A percentile compares a stretch with the other conserved stretches of the same genome.
Conservation (phyloP, 306 rosid species). For the Malus orientalis region DNA sequence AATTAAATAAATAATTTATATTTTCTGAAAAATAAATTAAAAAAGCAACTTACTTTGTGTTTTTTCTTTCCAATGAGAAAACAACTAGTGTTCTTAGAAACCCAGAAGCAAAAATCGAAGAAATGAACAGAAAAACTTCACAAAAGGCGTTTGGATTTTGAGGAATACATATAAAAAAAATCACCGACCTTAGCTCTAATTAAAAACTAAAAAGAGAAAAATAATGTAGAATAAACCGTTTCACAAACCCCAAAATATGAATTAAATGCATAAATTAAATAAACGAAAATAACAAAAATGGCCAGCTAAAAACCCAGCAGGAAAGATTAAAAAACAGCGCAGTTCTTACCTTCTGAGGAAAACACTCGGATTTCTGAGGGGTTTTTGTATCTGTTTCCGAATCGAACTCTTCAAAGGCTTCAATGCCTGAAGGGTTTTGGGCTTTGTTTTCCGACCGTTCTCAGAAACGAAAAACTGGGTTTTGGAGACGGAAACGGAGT, state of each 20-base stretch:
- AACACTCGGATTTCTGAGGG: background rate
- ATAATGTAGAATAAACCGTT: background rate
- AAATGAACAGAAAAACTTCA: background rate
- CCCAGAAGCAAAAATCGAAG: background rate
- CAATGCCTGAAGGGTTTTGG: background rate
- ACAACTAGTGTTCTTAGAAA: background rate
- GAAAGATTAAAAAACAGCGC: background rate
- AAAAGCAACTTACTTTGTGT: background rate
- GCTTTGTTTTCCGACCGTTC: background rate
- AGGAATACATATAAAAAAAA: background rate
- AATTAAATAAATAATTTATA: background rate
- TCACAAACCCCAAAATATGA: background rate
- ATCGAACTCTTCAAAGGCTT: constrained; percentile 1
- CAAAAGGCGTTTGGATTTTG: background rate
- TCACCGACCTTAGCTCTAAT: constrained; percentile 4
- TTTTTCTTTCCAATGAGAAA: background rate
- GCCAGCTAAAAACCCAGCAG: background rate
- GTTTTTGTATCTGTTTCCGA: background rate
- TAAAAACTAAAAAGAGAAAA: background rate
- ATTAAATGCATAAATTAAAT: background rate
- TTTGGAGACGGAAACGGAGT: background rate
- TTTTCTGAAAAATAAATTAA: background rate
- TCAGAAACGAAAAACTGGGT: background rate
- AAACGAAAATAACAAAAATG: background rate
- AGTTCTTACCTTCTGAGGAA: constrained; percentile 8